Percentiles rank a stretch among this genome's conserved stretches.
phyloP scores from a whole-genome alignment of 2,329 filamentous ascomycete species.

The Fulvia fulva region DNA sequence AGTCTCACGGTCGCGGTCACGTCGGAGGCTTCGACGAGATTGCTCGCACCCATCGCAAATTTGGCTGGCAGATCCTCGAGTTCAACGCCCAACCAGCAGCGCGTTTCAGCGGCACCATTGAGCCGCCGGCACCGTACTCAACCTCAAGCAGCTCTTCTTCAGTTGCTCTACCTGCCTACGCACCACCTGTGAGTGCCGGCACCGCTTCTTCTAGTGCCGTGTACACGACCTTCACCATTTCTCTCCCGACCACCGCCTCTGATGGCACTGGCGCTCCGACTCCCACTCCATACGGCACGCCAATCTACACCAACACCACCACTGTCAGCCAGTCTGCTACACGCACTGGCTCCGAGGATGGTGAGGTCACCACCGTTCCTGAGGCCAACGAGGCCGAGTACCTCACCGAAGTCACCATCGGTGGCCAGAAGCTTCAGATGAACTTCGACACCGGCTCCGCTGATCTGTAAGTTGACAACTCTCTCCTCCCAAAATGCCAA shows the following conservation, averaged over 20 bases:
- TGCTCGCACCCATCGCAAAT: slow-evolving; percentile 66
- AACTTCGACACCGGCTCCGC: slow-evolving; percentile 75
- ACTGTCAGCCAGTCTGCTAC: slow-evolving; percentile 12
- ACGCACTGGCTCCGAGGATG: slow-evolving; percentile 15
- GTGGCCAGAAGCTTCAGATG: slow-evolving; percentile 64
- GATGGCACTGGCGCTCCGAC: background rate
- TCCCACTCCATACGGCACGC: slow-evolving; percentile 4
- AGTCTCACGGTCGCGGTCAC: slow-evolving; percentile 43
- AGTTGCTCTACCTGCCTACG: background rate
- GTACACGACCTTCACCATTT: slow-evolving; percentile 1
- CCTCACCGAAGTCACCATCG: slow-evolving; percentile 64
- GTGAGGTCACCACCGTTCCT: slow-evolving; percentile 59
- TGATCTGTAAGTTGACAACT: slow-evolving; percentile 53
- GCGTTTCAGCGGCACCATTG: background rate
- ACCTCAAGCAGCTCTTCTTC: background rate
- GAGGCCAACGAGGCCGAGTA: slow-evolving; percentile 66
- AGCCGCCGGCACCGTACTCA: slow-evolving; percentile 1
- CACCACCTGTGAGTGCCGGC: background rate
- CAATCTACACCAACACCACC: slow-evolving; percentile 6
- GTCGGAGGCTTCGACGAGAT: slow-evolving; percentile 63
- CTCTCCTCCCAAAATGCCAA: background rate
- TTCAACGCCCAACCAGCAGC: slow-evolving; percentile 7
- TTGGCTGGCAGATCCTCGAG: slow-evolving; percentile 39
- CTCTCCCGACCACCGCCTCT: background rate
- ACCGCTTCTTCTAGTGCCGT: background rate